Evolutionary conservation across 306 rosid genomes (phyloP), one percentile per base, ranked within the genome.

Genomic region (Vigna hirtella): DNA sequence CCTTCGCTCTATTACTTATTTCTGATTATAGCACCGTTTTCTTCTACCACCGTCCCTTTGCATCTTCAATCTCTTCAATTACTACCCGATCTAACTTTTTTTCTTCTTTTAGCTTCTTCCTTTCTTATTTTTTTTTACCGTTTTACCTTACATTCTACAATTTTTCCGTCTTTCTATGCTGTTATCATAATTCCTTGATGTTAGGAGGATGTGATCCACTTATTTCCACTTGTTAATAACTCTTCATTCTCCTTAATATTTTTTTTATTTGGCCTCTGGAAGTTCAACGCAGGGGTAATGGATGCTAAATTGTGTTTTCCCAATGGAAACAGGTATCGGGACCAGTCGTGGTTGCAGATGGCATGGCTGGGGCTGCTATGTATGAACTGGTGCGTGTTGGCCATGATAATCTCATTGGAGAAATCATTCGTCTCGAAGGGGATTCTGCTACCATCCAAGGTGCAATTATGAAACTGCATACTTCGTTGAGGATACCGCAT

Each of bases 311-410:
- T 68, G n/a, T 53, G 73, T 72, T 70, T 48, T 26, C 9, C 53
- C 7, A 61, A 45, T 36, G 53, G n/a, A 85, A 28, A 59, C 81
- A 96, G 99, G 99, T 96, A 68, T 96, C 99, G 2, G 99, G 99
- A 83, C 99, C 99, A 14, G 99, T 96, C 72, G 98, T 96, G 11
- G 87, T 96, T 50, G 99, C 99, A 0, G 96, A 91, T 91, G 99
- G 99, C 84, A 96, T 96, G 99, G 91, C 82, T n/a, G 99, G 99
- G 70, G 99, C 99, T 81, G 99, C 99, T 69, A 96, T 96, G 99
- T 93, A 93, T 78, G 99, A 96, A 80, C 79, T 96, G 34, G 99
- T 96, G 34, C 98, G 99, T 83, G 99, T 96, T 9, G 99, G 99
- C 72, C 90, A 26, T 38, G 99, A 96, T 79, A 91, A 85, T 76